A percentile compares a stretch with the other conserved stretches of the same genome.
Conservation (phyloP, 2,329 filamentous ascomycete species). For the Verticillium klebahnii region DNA sequence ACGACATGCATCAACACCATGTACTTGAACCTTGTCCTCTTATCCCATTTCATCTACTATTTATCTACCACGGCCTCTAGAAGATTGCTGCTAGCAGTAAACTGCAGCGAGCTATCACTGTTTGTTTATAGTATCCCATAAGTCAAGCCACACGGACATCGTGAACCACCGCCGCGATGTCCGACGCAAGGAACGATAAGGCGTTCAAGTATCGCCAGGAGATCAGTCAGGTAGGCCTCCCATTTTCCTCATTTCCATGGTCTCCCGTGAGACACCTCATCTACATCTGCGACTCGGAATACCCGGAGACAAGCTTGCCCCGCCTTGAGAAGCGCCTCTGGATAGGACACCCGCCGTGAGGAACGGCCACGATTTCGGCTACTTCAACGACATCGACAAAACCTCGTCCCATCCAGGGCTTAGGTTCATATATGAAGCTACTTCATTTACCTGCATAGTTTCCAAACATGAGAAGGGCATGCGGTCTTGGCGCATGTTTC, state of each 20-base stretch:
- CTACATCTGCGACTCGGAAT: too few species aligned
- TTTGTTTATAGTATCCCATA: neutral
- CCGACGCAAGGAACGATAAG: slow-evolving; percentile 55
- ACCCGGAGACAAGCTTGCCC: too few species aligned
- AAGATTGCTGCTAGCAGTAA: slow-evolving; percentile 10
- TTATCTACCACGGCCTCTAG: slow-evolving; percentile 2
- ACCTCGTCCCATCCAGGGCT: too few species aligned
- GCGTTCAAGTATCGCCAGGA: slow-evolving; percentile 88
- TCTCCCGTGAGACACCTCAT: too few species aligned
- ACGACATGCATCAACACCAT: neutral
- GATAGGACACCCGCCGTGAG: too few species aligned
- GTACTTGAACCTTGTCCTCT: neutral
- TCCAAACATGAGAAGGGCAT: too few species aligned
- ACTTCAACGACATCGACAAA: too few species aligned
- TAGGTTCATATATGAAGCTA: too few species aligned
- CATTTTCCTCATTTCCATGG: neutral
- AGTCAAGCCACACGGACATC: neutral
- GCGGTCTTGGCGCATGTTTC: too few species aligned
- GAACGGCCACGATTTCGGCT: too few species aligned
- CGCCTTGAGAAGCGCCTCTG: too few species aligned
- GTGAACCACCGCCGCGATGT: slow-evolving; percentile 4
- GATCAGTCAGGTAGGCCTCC: slow-evolving; percentile 79
- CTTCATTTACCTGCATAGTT: too few species aligned
- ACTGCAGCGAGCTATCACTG: slow-evolving; percentile 7
- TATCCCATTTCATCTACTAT: neutral